Percentiles rank a stretch among this genome's conserved stretches.
Evolutionary conservation across 345 rosid genomes (phyloP).

Genomic region (Salix dunnii): DNA sequence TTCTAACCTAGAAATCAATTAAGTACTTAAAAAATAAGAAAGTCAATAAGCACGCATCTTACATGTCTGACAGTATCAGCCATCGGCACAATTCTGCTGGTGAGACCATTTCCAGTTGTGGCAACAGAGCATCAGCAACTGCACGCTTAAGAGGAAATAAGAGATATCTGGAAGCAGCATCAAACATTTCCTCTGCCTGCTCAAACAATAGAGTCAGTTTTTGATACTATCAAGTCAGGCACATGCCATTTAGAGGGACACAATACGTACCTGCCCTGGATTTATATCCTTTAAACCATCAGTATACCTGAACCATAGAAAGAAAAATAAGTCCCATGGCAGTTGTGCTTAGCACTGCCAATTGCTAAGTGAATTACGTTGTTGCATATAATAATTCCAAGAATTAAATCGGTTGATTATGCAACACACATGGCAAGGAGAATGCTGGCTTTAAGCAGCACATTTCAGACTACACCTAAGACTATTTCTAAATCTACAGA

Average conservation of each 20-base stretch:
- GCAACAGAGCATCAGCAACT: conserved; percentile 85
- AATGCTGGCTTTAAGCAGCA: not conserved
- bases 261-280: conserved; percentile 65
- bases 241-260: conserved; percentile 13
- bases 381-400: not conserved
- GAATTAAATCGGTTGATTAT: conserved; percentile 9
- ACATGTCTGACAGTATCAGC: conserved; percentile 88
- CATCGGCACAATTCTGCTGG: conserved; percentile 90
- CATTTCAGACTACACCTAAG: not conserved
- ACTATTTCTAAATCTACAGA: conserved; percentile 6
- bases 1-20: not conserved
- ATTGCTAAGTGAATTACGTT: not conserved
- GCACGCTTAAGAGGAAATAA: conserved; percentile 94
- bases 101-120: conserved; percentile 69
- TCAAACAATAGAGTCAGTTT: conserved; percentile 18
- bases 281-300: conserved; percentile 80
- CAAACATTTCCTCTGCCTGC: conserved; percentile 94
- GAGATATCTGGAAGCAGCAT: conserved; percentile 92
- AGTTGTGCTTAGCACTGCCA: not conserved
- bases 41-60: conserved; percentile 17
- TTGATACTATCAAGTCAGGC: not conserved
- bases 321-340: conserved; percentile 19
- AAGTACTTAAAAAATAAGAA: conserved; percentile 15
- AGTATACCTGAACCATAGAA: conserved; percentile 64
- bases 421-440: not conserved